Percentiles rank a stretch among this genome's conserved stretches.
phyloP scores from a whole-genome alignment of 352 stramenopile genomes.

The Phytophthora cajani region DNA sequence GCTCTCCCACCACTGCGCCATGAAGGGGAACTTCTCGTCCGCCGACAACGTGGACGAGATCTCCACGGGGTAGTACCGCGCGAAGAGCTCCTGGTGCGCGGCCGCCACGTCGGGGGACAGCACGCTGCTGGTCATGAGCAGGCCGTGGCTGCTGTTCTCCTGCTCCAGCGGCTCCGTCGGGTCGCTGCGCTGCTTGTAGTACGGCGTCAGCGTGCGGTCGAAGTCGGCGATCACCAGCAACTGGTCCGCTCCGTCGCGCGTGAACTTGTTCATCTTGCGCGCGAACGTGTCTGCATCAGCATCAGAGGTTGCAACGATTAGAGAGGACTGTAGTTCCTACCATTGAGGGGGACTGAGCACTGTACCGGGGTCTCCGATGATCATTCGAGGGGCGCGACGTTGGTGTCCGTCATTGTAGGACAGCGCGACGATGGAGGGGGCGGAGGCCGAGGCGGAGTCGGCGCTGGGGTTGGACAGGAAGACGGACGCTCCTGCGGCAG shows the following conservation, averaged over 20 bases:
- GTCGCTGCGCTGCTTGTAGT: conserved; percentile 35
- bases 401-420: conserved; percentile 28
- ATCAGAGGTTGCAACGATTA: not conserved
- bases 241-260: conserved; percentile 60
- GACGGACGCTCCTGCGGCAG: conserved; percentile 14
- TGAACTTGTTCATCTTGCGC: conserved; percentile 78
- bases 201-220: conserved; percentile 75
- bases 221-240: conserved; percentile 82
- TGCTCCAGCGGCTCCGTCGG: conserved; percentile 10
- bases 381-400: conserved; percentile 29
- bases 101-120: conserved; percentile 28
- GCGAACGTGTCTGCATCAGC: conserved; percentile 63
- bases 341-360: not conserved
- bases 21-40: conserved; percentile 70
- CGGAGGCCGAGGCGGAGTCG: not conserved
- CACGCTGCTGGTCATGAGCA: conserved; percentile 35
- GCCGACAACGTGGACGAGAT: conserved; percentile 58
- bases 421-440: conserved; percentile 19
- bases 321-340: not conserved
- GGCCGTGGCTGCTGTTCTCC: conserved; percentile 36
- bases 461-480: not conserved
- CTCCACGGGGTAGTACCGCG: conserved; percentile 73
- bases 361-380: conserved; percentile 29
- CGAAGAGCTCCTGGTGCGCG: conserved; percentile 55
- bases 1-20: conserved; percentile 68